Conservation (phyloP, 768 basidiomycete species). For the Russula virescens region DNA sequence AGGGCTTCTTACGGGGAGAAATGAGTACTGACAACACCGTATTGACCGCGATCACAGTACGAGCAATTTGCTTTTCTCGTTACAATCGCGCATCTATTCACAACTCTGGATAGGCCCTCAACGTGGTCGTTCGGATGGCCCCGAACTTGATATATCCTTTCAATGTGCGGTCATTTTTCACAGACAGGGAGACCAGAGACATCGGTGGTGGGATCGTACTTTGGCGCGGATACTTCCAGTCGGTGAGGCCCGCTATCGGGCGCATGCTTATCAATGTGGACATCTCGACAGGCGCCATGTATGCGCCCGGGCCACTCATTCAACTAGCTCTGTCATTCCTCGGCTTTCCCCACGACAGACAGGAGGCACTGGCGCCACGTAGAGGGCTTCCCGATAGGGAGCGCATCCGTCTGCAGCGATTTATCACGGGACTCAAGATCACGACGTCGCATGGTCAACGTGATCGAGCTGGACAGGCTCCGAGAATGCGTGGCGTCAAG, state of each 20-base stretch:
- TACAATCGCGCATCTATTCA: neutral
- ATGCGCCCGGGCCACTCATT: slow-evolving; percentile 55
- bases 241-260: slow-evolving; percentile 60
- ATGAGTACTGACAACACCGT: slow-evolving; percentile 67
- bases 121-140: slow-evolving; percentile 71
- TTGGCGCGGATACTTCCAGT: slow-evolving; percentile 81
- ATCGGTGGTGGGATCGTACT: slow-evolving; percentile 62
- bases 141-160: slow-evolving; percentile 64
- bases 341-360: slow-evolving; percentile 27
- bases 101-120: slow-evolving; percentile 49
- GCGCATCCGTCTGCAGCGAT: slow-evolving; percentile 48
- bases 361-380: slow-evolving; percentile 37
- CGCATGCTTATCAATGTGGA: slow-evolving; percentile 70
- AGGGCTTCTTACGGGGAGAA: slow-evolving; percentile 55
- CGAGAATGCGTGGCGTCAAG: slow-evolving; percentile 52
- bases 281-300: slow-evolving; percentile 73
- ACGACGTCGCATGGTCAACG: slow-evolving; percentile 33
- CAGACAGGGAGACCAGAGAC: slow-evolving; percentile 43
- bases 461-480: slow-evolving; percentile 6
- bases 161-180: slow-evolving; percentile 73
- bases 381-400: slow-evolving; percentile 45
- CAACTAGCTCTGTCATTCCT: slow-evolving; percentile 54
- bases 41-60: slow-evolving; percentile 59
- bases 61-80: slow-evolving; percentile 16
- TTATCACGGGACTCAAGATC: slow-evolving; percentile 49